Evolutionary conservation across 225 moss, liverwort and hornwort species (phyloP).

Genomic region (Pseudoscleropodium purum): DNA sequence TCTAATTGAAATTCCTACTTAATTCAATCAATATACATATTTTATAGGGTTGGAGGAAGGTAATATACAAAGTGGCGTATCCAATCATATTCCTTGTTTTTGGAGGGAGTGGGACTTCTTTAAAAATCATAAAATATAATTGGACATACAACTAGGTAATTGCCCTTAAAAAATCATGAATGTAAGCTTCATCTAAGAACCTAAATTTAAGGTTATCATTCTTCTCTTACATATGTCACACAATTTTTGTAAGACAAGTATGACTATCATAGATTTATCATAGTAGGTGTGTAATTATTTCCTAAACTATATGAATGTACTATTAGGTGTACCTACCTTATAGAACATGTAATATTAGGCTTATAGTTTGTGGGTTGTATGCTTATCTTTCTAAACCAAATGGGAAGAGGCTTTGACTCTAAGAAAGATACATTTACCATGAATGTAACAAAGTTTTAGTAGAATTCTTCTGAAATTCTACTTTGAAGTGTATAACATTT

Average conservation of each 20-base stretch:
- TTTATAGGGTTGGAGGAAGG: rapidly evolving
- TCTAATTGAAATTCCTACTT: neutral
- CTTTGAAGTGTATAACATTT: neutral
- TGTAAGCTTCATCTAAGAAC: neutral
- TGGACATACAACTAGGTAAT: neutral
- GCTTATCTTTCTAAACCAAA: neutral
- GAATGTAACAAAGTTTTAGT: no score
- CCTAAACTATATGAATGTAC: neutral
- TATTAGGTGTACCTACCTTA: neutral
- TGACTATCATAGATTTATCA: neutral
- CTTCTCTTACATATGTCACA: rapidly evolving
- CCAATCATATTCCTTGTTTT: neutral
- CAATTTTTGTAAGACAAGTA: neutral
- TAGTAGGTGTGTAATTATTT: neutral
- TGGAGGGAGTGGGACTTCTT: neutral
- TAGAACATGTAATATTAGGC: neutral
- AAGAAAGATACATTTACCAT: neutral
- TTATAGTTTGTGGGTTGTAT: neutral
- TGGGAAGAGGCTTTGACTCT: neutral
- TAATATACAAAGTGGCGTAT: neutral
- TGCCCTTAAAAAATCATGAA: neutral
- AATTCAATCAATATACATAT: neutral
- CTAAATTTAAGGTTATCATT: neutral
- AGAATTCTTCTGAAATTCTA: neutral
- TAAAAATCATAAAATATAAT: neutral